Evolutionary conservation across 139 green algal species (phyloP).

Genomic region (Auxenochlorella pyrenoidosa): DNA sequence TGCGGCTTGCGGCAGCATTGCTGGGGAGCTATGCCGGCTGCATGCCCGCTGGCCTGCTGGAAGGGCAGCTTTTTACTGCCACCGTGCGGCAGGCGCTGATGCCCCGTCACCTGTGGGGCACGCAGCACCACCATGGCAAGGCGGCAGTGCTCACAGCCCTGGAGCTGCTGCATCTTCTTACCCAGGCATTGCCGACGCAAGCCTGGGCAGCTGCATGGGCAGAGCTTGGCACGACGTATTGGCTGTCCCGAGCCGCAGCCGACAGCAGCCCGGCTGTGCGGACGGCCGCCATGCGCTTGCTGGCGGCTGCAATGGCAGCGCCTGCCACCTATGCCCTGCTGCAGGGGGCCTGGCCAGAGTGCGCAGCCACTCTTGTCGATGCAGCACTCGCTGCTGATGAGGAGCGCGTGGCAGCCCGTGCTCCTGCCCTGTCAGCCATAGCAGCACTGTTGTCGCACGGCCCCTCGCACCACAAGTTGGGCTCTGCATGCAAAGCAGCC

Average conservation of each 20-base stretch:
- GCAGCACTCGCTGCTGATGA: not conserved
- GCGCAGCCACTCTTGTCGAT: not conserved
- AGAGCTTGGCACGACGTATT: not conserved
- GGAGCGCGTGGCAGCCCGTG: not conserved
- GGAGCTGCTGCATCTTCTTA: not conserved
- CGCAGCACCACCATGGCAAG: constrained; percentile 13
- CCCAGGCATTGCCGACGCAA: not conserved
- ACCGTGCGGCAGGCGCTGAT: constrained; percentile 16
- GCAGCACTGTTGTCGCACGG: not conserved
- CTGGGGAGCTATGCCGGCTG: not conserved
- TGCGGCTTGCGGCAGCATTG: not conserved
- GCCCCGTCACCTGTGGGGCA: constrained; percentile 5
- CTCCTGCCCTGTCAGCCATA: not conserved
- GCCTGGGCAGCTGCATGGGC: not conserved
- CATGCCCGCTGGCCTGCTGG: no score
- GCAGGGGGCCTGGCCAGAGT: not conserved
- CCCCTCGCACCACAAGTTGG: no score
- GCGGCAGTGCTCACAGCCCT: constrained; percentile 1
- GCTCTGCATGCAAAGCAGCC: no score
- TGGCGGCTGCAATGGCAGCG: constrained; percentile 1
- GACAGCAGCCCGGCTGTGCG: constrained; percentile 2
- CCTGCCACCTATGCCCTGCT: not conserved
- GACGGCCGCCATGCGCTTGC: not conserved
- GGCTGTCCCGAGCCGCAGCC: constrained; percentile 8
- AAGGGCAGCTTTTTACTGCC: not conserved